Percentiles rank a stretch among this genome's conserved stretches.
phyloP scores from a whole-genome alignment of 257 asterid genomes.

The Datura wrightii region DNA sequence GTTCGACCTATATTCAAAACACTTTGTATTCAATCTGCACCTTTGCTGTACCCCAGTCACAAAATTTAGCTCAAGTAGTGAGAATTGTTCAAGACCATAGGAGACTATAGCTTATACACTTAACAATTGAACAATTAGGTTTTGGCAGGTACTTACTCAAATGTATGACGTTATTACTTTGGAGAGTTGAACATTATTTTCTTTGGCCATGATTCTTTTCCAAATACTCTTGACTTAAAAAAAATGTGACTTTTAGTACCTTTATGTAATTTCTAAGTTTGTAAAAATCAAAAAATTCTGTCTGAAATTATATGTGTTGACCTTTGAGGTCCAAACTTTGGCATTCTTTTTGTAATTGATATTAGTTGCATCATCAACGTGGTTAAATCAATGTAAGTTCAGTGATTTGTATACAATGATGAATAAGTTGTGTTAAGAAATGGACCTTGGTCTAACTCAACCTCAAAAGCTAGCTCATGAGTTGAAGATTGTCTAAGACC shows the following conservation, averaged over 20 bases:
- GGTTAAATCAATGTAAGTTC: not conserved
- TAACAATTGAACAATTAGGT: constrained; percentile 68
- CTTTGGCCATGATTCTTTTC: not conserved
- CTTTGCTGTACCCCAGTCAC: not conserved
- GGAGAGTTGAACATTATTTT: not conserved
- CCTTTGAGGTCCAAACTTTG: not conserved
- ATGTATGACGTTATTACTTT: not conserved
- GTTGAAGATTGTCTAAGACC: not conserved
- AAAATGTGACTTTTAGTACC: not conserved
- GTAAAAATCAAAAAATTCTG: not conserved
- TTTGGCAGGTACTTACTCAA: constrained; percentile 40
- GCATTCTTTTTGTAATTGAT: constrained; percentile 17
- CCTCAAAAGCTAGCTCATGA: not conserved
- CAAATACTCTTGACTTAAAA: not conserved
- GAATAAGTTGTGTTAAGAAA: constrained; percentile 4
- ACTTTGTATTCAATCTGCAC: not conserved
- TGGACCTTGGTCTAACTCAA: not conserved
- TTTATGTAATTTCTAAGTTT: not conserved
- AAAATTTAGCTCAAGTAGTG: not conserved
- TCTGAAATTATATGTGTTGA: constrained; percentile 13
- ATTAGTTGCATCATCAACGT: not conserved
- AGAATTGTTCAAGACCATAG: not conserved
- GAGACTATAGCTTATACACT: constrained; percentile 3
- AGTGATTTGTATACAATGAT: not conserved
- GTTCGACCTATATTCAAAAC: constrained; percentile 6